Conservation (phyloP, 805 yeast species). For the Hanseniaspora nectarophila region DNA sequence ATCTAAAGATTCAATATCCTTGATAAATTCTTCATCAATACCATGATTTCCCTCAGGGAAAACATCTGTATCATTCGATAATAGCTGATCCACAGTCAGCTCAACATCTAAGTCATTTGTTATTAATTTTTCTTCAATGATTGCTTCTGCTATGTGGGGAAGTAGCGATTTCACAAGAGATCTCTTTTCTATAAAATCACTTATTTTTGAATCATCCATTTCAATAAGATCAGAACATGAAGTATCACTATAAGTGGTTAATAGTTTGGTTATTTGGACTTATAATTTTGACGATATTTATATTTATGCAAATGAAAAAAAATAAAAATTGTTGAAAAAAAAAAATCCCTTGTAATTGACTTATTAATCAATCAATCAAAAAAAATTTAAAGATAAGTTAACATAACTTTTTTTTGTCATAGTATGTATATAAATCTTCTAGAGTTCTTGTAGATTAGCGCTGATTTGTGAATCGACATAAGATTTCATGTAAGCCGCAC, state of each 20-base stretch:
- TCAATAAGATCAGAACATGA: too few relatives aligned
- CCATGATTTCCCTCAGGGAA: conserved; percentile 33
- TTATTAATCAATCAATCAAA: too few relatives aligned
- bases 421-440: too few relatives aligned
- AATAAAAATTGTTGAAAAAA: too few relatives aligned
- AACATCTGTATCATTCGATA: conserved; percentile 31
- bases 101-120: neutral
- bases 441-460: conserved; percentile 14
- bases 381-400: too few relatives aligned
- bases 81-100: neutral
- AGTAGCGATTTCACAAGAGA: neutral
- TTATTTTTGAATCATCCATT: neutral
- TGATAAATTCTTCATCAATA: conserved; percentile 19
- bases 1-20: conserved; percentile 20
- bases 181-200: neutral
- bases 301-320: too few relatives aligned
- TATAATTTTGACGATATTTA: too few relatives aligned
- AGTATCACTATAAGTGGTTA: too few relatives aligned
- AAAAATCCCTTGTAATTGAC: too few relatives aligned
- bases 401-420: too few relatives aligned
- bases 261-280: too few relatives aligned
- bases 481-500: conserved; percentile 30
- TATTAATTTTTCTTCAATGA: neutral
- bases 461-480: conserved; percentile 22
- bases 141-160: neutral